phyloP scores from a whole-genome alignment of 805 yeast genomes.

The Cyberlindnera sargentensis region DNA sequence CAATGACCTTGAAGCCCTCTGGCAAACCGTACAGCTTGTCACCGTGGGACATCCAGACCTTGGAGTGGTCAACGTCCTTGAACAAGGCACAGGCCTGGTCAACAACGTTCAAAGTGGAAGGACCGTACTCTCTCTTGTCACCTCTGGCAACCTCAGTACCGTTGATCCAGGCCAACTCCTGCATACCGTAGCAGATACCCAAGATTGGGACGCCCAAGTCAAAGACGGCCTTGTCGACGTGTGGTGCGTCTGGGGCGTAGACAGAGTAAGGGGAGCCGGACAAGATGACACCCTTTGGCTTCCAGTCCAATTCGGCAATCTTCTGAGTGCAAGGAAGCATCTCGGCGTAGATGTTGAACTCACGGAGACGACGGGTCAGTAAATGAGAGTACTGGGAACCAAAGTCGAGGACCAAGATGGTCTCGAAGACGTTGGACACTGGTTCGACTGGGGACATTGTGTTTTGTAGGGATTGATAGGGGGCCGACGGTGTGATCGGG shows the following conservation, averaged over 20 bases:
- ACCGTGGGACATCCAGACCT: constrained; percentile 99
- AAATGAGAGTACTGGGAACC: constrained; percentile 98
- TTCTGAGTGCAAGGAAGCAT: constrained; percentile 99
- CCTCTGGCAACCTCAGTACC: constrained; percentile 90
- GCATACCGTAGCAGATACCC: constrained; percentile 99
- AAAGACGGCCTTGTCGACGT: constrained; percentile 92
- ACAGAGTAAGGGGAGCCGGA: constrained; percentile 99
- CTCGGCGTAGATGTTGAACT: constrained; percentile 96
- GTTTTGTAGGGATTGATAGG: background rate
- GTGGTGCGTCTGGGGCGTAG: constrained; percentile 92
- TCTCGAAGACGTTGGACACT: constrained; percentile 88
- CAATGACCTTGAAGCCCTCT: constrained; percentile 79
- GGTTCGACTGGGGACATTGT: constrained; percentile 30
- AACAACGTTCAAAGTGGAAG: constrained; percentile 77
- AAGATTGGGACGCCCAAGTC: constrained; percentile 87
- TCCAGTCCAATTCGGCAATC: constrained; percentile 86
- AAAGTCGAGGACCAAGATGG: constrained; percentile 93
- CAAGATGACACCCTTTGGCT: constrained; percentile 91
- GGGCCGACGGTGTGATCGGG: background rate
- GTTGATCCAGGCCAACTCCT: constrained; percentile 96
- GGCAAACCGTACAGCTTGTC: constrained; percentile 92
- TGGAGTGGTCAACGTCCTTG: constrained; percentile 85
- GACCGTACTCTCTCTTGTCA: constrained; percentile 97
- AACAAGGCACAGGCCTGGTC: constrained; percentile 67
- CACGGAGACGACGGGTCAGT: constrained; percentile 95